Evolutionary conservation across 1,139 yeast species (phyloP).

Genomic region (Geotrichum restrictum): DNA sequence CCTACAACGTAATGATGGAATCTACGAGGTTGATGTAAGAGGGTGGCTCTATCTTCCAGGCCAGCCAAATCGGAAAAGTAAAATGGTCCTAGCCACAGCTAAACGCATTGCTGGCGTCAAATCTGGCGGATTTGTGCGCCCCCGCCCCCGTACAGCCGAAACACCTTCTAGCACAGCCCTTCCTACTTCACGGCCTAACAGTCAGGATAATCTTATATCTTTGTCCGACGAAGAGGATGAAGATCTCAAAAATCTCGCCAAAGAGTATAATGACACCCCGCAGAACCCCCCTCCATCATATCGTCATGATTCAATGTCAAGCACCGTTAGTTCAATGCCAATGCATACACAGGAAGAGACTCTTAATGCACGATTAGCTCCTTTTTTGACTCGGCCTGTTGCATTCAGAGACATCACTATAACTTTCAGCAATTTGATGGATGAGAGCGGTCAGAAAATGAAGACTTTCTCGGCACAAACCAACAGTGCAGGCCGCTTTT

Average conservation of each 20-base stretch:
- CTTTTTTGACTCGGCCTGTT: conserved; percentile 32
- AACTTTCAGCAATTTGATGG: conserved; percentile 16
- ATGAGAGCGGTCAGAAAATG: conserved; percentile 12
- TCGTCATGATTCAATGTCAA: not conserved
- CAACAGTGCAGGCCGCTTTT: conserved; percentile 39
- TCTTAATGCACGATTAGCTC: conserved; percentile 29
- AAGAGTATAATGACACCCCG: conserved; percentile 3
- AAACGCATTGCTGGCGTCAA: conserved; percentile 56
- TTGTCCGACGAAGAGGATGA: conserved; percentile 23
- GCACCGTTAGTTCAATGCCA: conserved; percentile 7
- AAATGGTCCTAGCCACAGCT: conserved; percentile 63
- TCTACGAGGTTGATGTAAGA: conserved; percentile 55
- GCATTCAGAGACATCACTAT: conserved; percentile 21
- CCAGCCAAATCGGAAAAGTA: conserved; percentile 62
- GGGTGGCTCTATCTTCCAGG: conserved; percentile 78
- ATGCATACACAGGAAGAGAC: conserved; percentile 22
- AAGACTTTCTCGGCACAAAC: conserved; percentile 27
- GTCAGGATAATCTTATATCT: conserved; percentile 30
- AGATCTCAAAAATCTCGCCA: not conserved
- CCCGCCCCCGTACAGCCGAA: not conserved
- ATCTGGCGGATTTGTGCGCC: conserved; percentile 4
- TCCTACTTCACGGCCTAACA: not conserved
- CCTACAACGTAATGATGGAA: conserved; percentile 37
- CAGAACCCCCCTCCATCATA: conserved; percentile 11
- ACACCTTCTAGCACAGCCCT: not conserved